Base-by-base conservation (phyloP, 2,329 filamentous ascomycete genomes). In the Diplodia mutila region DNA sequence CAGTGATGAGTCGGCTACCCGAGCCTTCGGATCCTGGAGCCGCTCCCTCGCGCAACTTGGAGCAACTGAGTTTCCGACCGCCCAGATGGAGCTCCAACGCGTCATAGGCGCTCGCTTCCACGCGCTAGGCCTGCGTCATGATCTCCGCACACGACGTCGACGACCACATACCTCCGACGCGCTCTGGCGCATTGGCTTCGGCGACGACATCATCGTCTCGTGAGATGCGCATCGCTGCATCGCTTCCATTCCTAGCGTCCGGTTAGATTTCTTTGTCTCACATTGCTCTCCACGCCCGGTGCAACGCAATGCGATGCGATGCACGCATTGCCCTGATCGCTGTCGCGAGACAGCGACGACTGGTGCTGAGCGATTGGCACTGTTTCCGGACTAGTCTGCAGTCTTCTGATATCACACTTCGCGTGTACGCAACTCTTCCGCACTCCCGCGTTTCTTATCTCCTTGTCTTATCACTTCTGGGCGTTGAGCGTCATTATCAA, bases 141-240 rank as follows among this genome's bases (percentile, higher is more conserved):
- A 63, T 63, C 59, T 63, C 46, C 59, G 59, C 59, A 29, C n/a
- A 63, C 59, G 59, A 63, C 59, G 59, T 61, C 57, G 57, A n/a
- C 39, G 48, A 42, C 57, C 57, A 63, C 42, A 52, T 51, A 51
- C 42, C 39, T 63, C 59, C 46, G 59, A 51, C 42, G 59, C 46
- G 42, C 59, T 27, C 46, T 51, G 34, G 57, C 57, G 57, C 57
- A 48, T 42, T 4, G 39, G 25, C 34, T 27, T 21, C 46, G 46
- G 29, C 59, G 46, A 51, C 42, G 59, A 63, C 59, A 63, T 63
- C 46, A 63, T 63, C 59, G 59, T 37, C 59, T 48, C 39, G 25
- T 48, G 57, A 61, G 57, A 61, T 61, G 8, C 48, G 57, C 57
- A 61, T 32, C 57, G 57, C 39, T 51, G 42, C 46, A 18, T 63